Evolutionary conservation across 2,329 filamentous ascomycete species (phyloP).

Genomic region (Calonectria fujianensis): DNA sequence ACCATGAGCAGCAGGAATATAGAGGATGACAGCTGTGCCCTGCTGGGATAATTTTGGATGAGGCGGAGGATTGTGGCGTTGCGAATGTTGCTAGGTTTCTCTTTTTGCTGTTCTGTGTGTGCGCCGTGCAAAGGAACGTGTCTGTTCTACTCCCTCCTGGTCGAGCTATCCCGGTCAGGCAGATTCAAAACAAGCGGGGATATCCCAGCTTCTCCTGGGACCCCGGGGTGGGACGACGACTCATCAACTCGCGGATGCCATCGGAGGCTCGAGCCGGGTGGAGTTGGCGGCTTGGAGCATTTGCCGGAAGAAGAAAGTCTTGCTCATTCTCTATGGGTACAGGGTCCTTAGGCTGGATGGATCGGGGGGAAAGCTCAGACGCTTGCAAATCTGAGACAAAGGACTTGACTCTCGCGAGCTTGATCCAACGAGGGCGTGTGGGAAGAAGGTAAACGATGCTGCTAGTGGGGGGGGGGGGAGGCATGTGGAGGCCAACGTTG

Average conservation of each 20-base stretch:
- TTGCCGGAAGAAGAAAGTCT: conserved; percentile 26
- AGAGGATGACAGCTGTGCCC: conserved; percentile 48
- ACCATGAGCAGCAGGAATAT: conserved; percentile 45
- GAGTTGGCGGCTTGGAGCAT: conserved; percentile 32
- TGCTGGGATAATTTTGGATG: conserved; percentile 48
- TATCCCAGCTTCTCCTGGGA: conserved; percentile 46
- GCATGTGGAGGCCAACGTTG: conserved; percentile 5
- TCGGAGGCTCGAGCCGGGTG: conserved; percentile 46
- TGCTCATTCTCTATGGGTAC: conserved; percentile 4
- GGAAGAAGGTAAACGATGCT: background rate
- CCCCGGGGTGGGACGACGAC: conserved; percentile 37
- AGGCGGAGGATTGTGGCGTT: conserved; percentile 40
- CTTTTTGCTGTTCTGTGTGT: background rate
- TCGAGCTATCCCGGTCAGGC: background rate
- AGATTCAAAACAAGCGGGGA: conserved; percentile 38
- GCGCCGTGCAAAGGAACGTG: conserved; percentile 6
- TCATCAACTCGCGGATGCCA: conserved; percentile 25
- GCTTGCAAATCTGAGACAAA: conserved; percentile 47
- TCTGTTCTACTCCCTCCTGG: conserved; percentile 1
- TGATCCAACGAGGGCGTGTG: conserved; percentile 3
- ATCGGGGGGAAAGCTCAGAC: conserved; percentile 40
- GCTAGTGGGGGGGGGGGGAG: background rate
- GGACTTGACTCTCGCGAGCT: conserved; percentile 27
- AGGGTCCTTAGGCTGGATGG: conserved; percentile 31
- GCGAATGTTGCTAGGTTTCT: conserved; percentile 35